A percentile compares a stretch with the other conserved stretches of the same genome.
Conservation (phyloP, 305 asterid species). For the Rubia peregrina region DNA sequence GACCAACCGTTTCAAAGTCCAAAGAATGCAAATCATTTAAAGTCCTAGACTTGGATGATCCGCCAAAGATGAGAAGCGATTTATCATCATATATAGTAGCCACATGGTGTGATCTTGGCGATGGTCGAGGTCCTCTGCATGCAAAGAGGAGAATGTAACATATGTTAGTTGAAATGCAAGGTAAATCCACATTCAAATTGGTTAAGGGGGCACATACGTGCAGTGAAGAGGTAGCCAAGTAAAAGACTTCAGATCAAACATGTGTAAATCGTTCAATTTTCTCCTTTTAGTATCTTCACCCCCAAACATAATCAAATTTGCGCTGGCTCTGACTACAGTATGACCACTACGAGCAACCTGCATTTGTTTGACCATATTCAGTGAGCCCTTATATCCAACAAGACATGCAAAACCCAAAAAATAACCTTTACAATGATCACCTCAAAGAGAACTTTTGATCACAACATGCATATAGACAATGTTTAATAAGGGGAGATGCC, state of each 20-base stretch:
- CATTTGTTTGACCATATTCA: neutral
- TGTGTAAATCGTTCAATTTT: slow-evolving; percentile 90
- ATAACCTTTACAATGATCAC: neutral
- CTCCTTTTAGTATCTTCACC: slow-evolving; percentile 83
- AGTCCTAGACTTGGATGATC: slow-evolving; percentile 80
- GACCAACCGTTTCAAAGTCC: slow-evolving; percentile 89
- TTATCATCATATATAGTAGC: slow-evolving; percentile 94
- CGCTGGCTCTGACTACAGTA: slow-evolving; percentile 77
- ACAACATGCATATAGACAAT: neutral
- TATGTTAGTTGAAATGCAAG: neutral
- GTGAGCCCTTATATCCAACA: neutral
- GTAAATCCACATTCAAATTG: neutral
- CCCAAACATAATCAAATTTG: slow-evolving; percentile 80
- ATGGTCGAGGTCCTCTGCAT: slow-evolving; percentile 85
- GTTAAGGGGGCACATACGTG: slow-evolving; percentile 52
- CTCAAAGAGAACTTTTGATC: neutral
- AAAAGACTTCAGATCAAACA: slow-evolving; percentile 92
- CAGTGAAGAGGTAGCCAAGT: slow-evolving; percentile 99
- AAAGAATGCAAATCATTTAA: slow-evolving; percentile 88
- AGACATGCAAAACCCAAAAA: neutral
- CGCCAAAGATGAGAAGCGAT: slow-evolving; percentile 79
- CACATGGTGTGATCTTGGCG: slow-evolving; percentile 82
- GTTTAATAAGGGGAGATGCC: neutral
- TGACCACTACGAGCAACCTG: slow-evolving; percentile 98
- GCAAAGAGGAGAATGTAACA: slow-evolving; percentile 19